Base-by-base conservation (phyloP, 1,284 basidiomycete genomes). In the Pascua guehoae region DNA sequence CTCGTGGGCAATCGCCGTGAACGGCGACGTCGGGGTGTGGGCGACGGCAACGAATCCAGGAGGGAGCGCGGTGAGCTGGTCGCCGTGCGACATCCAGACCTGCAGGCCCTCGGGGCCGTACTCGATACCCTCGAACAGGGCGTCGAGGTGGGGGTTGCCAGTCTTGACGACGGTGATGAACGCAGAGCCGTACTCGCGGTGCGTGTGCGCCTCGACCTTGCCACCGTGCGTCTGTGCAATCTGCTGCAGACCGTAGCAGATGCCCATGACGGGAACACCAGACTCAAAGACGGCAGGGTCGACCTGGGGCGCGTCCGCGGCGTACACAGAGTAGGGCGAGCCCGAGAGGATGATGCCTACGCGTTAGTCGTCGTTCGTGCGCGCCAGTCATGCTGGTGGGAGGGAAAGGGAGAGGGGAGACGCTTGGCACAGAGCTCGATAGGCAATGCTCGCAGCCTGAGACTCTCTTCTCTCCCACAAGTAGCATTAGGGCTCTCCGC, bases 51-150 rank as follows among this genome's bases (percentile, higher is more conserved):
- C 85, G 79, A 98, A 99, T 68, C 88, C 80, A 0, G 86, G 80
- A 17, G 96, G 96, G 9, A 88, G 82, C 56, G 83, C 84, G 40
- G 86, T 88, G 49, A 98, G 84, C 69, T 97, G 92, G 77, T 98
- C 96, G 17, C 95, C 95, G 75, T 98, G 96, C 40, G 93, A 97
- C 96, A 98, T 98, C 96, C 96, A 98, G 61, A 89, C 89, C 81
- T 89, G 86, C 81, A 91, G 86, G 64, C 89, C 85, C 32, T 87
- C 83, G 12, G 61, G 52, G 43, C 61, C 66, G 47, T 42, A 61
- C 58, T 89, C 88, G 18, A 98, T 81, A 14, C 87, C 88, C 60
- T 89, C 84, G 67, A 98, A 97, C 55, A 98, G 80, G 7, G 85
- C 84, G 72, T 97, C 88, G 12, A 85, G 85, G 40, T 76, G 80